phyloP scores from a whole-genome alignment of 257 asterid species.

The Plantago major region DNA sequence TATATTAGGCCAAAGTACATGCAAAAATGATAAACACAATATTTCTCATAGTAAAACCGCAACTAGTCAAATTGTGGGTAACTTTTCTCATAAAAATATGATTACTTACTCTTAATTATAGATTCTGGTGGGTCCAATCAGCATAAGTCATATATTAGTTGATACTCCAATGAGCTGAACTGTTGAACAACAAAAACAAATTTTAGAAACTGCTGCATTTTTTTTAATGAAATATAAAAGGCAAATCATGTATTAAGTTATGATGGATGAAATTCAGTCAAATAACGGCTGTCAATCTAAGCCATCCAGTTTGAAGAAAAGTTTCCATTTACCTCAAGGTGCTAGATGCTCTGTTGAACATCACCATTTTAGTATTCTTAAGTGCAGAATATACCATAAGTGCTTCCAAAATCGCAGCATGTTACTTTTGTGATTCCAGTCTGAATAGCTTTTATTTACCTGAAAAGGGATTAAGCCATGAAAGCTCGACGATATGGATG shows the following conservation, averaged over 20 bases:
- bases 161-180: conserved; percentile 3
- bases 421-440: neutral
- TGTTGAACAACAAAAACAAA: conserved; percentile 10
- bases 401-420: conserved; percentile 9
- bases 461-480: neutral
- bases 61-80: neutral
- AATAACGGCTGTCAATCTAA: conserved; percentile 23
- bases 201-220: conserved; percentile 20
- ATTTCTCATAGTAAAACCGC: neutral
- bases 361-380: neutral
- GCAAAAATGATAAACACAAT: neutral
- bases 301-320: conserved; percentile 28
- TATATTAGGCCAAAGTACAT: neutral
- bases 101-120: conserved; percentile 1
- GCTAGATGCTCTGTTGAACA: conserved; percentile 17
- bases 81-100: conserved; percentile 1
- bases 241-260: conserved; percentile 24
- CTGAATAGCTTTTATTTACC: neutral
- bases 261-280: conserved; percentile 31
- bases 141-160: conserved; percentile 8
- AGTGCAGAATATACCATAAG: conserved; percentile 4
- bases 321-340: conserved; percentile 18
- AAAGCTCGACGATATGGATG: neutral
- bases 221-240: conserved; percentile 6
- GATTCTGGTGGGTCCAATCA: conserved; percentile 9